Conservation (phyloP, 306 rosid genomes). For the Trifolium repens region DNA sequence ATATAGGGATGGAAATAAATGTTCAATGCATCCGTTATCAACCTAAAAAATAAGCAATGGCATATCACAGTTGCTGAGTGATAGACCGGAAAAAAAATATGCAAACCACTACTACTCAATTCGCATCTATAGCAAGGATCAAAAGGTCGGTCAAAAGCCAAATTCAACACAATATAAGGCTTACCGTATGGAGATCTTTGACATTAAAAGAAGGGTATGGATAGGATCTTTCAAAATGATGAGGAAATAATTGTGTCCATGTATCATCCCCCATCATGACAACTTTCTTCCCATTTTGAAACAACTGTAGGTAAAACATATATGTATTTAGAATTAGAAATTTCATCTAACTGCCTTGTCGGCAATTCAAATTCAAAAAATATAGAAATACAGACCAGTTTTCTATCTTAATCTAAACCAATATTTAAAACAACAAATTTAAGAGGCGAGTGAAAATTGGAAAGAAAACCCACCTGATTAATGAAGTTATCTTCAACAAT, state of each 20-base stretch:
- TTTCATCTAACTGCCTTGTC: constrained; percentile 18
- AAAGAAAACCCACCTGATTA: constrained; percentile 57
- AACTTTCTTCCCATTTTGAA: constrained; percentile 86
- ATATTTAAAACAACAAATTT: constrained; percentile 15
- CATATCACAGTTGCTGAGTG: constrained; percentile 13
- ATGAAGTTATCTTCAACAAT: constrained; percentile 82
- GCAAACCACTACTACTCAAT: constrained; percentile 8
- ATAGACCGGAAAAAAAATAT: background rate
- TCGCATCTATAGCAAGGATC: constrained; percentile 32
- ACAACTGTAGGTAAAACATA: constrained; percentile 59
- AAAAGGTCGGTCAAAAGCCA: constrained; percentile 29
- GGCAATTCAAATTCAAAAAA: background rate
- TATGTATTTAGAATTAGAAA: constrained; percentile 17
- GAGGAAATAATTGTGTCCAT: constrained; percentile 95
- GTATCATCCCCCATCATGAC: constrained; percentile 99
- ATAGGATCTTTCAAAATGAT: constrained; percentile 76
- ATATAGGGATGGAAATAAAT: constrained; percentile 78
- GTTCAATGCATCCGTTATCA: constrained; percentile 91
- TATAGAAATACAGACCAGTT: background rate
- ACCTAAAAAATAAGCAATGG: constrained; percentile 60
- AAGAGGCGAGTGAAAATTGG: constrained; percentile 10
- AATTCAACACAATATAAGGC: constrained; percentile 30
- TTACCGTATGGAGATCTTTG: constrained; percentile 94
- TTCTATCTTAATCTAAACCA: background rate
- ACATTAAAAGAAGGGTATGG: constrained; percentile 96